phyloP scores from a whole-genome alignment of 1,284 basidiomycete species.

The Trametes sp. region DNA sequence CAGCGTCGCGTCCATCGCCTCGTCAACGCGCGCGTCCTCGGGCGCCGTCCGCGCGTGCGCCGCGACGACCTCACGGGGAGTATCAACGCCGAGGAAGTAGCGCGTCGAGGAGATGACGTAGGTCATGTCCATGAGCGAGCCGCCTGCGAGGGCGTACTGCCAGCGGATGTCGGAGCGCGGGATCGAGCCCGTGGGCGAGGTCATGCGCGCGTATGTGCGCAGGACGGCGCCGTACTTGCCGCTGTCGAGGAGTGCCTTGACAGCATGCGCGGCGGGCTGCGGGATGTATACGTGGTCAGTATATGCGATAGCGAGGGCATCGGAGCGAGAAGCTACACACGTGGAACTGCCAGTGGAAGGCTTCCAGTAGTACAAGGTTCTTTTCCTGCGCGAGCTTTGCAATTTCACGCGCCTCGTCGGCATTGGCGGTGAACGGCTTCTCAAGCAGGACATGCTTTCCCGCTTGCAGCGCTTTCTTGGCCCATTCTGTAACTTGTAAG shows the following conservation, averaged over 20 bases:
- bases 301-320: no score
- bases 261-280: constrained; percentile 50
- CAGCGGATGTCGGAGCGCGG: constrained; percentile 62
- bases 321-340: constrained; percentile 6
- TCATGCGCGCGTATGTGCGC: constrained; percentile 31
- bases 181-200: constrained; percentile 42
- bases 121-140: constrained; percentile 68
- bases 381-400: constrained; percentile 44
- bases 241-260: constrained; percentile 46
- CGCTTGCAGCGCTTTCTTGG: constrained; percentile 72
- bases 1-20: constrained; percentile 33
- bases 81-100: constrained; percentile 25
- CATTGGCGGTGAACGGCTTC: constrained; percentile 69
- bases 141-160: constrained; percentile 69
- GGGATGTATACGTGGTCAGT: no score
- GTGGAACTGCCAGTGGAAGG: constrained; percentile 43
- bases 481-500: constrained; percentile 52
- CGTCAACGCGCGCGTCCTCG: constrained; percentile 29
- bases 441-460: constrained; percentile 81
- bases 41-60: constrained; percentile 27
- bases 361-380: constrained; percentile 48
- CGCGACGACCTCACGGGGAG: constrained; percentile 24
- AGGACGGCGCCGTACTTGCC: constrained; percentile 47
- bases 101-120: constrained; percentile 35
- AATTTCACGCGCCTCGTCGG: constrained; percentile 60